A percentile compares a stretch with the other conserved stretches of the same genome.
These are phyloP conservation scores for Medicago lupulina DNA, from an alignment of 306 rosid species.

Conservation along the genomic window DNA sequence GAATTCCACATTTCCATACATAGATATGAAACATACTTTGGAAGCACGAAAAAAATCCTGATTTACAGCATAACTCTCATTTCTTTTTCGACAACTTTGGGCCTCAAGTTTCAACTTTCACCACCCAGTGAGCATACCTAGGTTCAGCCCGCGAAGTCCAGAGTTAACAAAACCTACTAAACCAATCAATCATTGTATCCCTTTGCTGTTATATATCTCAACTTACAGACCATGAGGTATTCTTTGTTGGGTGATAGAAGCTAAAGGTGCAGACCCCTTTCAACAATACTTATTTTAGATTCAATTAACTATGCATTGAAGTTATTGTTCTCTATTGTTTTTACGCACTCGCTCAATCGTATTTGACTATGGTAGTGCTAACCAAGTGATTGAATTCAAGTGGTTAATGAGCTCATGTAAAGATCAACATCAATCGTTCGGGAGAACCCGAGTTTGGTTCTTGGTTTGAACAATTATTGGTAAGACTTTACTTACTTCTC, in stretches of 20 bases:
- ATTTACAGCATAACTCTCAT: neutral
- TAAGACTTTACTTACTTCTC: too few relatives aligned
- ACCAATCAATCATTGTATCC: neutral
- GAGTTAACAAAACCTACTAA: conserved; percentile 16
- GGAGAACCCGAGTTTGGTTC: too few relatives aligned
- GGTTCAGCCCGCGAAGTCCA: neutral
- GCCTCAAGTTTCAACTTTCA: conserved; percentile 6
- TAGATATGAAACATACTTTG: conserved; percentile 17
- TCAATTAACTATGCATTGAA: neutral
- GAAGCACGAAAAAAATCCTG: conserved; percentile 7
- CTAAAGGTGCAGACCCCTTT: neutral
- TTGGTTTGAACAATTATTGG: too few relatives aligned
- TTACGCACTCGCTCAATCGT: neutral
- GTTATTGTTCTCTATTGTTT: neutral
- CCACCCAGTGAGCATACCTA: neutral
- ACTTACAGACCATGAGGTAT: neutral
- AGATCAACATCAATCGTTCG: too few relatives aligned
- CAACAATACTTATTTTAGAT: neutral
- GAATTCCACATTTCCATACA: conserved; percentile 19
- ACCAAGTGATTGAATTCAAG: too few relatives aligned
- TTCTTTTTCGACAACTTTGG: neutral
- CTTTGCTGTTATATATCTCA: neutral
- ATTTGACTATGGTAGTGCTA: neutral
- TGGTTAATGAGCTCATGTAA: too few relatives aligned
- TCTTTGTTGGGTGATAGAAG: neutral